phyloP scores from a whole-genome alignment of 2,329 filamentous ascomycete genomes.

The Aspergillus eucalypticola region DNA sequence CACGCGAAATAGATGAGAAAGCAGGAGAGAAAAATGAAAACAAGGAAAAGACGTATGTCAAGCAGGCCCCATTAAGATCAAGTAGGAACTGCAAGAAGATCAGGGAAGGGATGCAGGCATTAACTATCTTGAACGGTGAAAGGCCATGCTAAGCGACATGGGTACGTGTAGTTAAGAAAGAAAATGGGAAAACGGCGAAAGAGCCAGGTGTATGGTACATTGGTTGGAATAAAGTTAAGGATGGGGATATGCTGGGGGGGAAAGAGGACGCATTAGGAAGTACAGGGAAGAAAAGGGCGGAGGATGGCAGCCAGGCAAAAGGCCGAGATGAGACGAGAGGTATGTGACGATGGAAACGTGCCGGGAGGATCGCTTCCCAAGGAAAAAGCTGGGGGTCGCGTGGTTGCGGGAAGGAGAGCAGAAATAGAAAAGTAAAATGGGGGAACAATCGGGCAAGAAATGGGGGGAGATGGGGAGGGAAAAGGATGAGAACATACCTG shows the following conservation, averaged over 20 bases:
- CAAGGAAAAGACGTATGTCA: background rate
- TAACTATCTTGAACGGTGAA: background rate
- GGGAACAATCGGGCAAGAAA: slow-evolving; percentile 1
- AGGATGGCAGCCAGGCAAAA: slow-evolving; percentile 11
- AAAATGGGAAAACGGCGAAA: background rate
- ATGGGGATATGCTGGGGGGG: background rate
- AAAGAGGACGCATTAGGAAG: slow-evolving; percentile 1
- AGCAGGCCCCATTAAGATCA: background rate
- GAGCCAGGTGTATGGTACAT: background rate
- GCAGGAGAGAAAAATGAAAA: no score
- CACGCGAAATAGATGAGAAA: background rate
- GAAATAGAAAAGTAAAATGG: slow-evolving; percentile 7
- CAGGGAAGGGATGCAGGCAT: background rate
- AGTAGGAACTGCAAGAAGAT: slow-evolving; percentile 1
- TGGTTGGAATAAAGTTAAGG: background rate
- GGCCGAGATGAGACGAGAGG: slow-evolving; percentile 7
- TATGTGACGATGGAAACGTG: slow-evolving; percentile 12
- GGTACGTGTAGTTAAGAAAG: background rate
- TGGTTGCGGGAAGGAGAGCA: slow-evolving; percentile 14
- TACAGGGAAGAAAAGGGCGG: slow-evolving; percentile 7
- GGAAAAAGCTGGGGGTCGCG: background rate
- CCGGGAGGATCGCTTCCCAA: background rate
- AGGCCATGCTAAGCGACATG: background rate
- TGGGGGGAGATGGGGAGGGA: slow-evolving; percentile 7
- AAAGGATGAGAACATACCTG: slow-evolving; percentile 7